A percentile compares a stretch with the other conserved stretches of the same genome.
Conservation (phyloP, 768 basidiomycete genomes). For the Tulasnella sp. region DNA sequence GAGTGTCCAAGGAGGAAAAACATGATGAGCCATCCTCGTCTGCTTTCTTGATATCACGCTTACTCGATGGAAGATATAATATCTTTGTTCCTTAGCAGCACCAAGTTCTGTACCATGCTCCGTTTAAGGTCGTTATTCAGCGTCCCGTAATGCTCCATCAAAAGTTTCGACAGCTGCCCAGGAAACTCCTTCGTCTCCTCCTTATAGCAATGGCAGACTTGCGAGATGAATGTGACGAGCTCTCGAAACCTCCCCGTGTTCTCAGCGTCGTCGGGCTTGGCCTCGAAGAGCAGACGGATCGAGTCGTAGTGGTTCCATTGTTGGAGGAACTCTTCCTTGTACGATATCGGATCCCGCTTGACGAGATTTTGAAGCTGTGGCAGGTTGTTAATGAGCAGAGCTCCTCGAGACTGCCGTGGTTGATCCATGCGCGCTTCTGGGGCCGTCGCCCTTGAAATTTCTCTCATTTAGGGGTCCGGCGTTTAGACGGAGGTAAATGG, state of each 20-base stretch:
- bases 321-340: slow-evolving; percentile 91
- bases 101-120: slow-evolving; percentile 77
- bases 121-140: slow-evolving; percentile 74
- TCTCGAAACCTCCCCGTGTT: slow-evolving; percentile 78
- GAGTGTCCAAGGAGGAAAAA: background rate
- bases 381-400: slow-evolving; percentile 76
- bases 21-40: background rate
- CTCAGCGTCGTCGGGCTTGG: slow-evolving; percentile 56
- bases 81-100: slow-evolving; percentile 86
- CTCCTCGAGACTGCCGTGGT: slow-evolving; percentile 35
- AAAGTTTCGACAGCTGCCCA: slow-evolving; percentile 58
- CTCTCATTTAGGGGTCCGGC: background rate
- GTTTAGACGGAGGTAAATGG: background rate
- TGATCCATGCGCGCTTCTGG: slow-evolving; percentile 16
- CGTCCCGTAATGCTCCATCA: slow-evolving; percentile 66
- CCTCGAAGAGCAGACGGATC: slow-evolving; percentile 70
- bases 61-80: slow-evolving; percentile 89
- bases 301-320: slow-evolving; percentile 95
- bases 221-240: slow-evolving; percentile 82
- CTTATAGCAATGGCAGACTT: slow-evolving; percentile 92
- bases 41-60: slow-evolving; percentile 23
- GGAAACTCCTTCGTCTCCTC: slow-evolving; percentile 82
- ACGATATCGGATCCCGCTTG: slow-evolving; percentile 80
- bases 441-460: background rate
- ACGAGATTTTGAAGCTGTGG: slow-evolving; percentile 96